These are phyloP conservation scores for Pyricularia sp. DNA, from an alignment of 2,329 filamentous ascomycete genomes.

Conservation along the genomic window DNA sequence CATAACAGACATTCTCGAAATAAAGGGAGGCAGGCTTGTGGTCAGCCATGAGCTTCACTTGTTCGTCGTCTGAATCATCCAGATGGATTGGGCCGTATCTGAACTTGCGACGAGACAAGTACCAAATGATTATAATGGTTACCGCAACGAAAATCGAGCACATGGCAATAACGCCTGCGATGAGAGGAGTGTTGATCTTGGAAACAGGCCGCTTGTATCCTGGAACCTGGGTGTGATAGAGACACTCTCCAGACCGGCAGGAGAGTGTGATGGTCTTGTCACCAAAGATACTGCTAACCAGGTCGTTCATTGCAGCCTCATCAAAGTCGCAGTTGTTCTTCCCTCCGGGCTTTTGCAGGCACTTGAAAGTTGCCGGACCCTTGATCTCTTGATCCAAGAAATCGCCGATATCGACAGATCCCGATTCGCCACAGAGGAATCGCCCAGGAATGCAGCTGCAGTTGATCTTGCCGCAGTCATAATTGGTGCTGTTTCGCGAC, in stretches of 20 bases:
- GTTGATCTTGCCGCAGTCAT: slow-evolving; percentile 74
- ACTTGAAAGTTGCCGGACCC: slow-evolving; percentile 79
- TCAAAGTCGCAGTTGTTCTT: slow-evolving; percentile 68
- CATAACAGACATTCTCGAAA: slow-evolving; percentile 82
- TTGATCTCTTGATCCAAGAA: slow-evolving; percentile 77
- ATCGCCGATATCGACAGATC: slow-evolving; percentile 84
- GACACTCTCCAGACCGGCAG: slow-evolving; percentile 82
- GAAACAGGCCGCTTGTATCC: slow-evolving; percentile 85
- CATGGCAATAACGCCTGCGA: slow-evolving; percentile 84
- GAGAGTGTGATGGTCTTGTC: slow-evolving; percentile 79
- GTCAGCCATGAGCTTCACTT: slow-evolving; percentile 75
- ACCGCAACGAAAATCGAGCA: slow-evolving; percentile 77
- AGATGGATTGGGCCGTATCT: slow-evolving; percentile 67
- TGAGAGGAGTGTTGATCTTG: slow-evolving; percentile 92
- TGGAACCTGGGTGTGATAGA: slow-evolving; percentile 86
- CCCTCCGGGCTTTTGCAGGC: slow-evolving; percentile 55
- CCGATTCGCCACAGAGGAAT: slow-evolving; percentile 88
- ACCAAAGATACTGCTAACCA: slow-evolving; percentile 84
- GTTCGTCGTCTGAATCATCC: slow-evolving; percentile 85
- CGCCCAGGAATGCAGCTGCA: slow-evolving; percentile 85
- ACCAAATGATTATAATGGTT: slow-evolving; percentile 77
- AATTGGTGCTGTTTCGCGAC: slow-evolving; percentile 70
- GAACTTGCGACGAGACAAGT: slow-evolving; percentile 66
- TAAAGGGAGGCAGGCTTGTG: slow-evolving; percentile 85
- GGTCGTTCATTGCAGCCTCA: slow-evolving; percentile 84